Evolutionary conservation across 2,329 filamentous ascomycete species (phyloP).

Genomic region (Penicillium brasilianum): DNA sequence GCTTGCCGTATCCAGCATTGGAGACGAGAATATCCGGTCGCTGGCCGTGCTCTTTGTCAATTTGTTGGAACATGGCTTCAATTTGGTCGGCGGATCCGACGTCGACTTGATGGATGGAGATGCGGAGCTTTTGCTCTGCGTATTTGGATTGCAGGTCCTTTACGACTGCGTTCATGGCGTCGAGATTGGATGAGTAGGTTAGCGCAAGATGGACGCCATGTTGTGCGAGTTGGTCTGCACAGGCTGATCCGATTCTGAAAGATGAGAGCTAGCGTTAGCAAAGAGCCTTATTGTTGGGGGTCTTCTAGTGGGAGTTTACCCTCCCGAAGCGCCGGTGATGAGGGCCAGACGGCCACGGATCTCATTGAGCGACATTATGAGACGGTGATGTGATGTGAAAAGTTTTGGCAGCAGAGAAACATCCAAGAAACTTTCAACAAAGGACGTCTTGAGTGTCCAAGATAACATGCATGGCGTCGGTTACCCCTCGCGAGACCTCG

Average conservation of each 20-base stretch:
- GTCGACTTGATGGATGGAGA: constrained; percentile 64
- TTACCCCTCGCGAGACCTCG: constrained; percentile 28
- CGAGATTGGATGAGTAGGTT: constrained; percentile 61
- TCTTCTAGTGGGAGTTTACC: constrained; percentile 48
- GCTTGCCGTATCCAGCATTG: constrained; percentile 70
- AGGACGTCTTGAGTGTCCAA: constrained; percentile 7
- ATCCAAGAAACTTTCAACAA: not conserved
- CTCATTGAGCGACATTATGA: constrained; percentile 45
- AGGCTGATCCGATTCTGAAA: constrained; percentile 64
- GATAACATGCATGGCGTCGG: constrained; percentile 21
- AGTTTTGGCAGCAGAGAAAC: not conserved
- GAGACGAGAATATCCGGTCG: constrained; percentile 67
- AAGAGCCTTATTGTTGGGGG: not conserved
- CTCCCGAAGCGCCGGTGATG: constrained; percentile 66
- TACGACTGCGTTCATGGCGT: constrained; percentile 54
- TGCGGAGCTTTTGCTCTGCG: constrained; percentile 39
- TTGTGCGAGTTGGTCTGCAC: constrained; percentile 60
- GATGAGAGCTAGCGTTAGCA: constrained; percentile 6
- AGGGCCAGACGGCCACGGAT: constrained; percentile 61
- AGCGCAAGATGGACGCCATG: constrained; percentile 62
- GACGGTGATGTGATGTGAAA: not conserved
- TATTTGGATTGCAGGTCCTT: constrained; percentile 46
- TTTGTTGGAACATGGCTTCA: constrained; percentile 59
- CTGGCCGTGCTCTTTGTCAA: constrained; percentile 58
- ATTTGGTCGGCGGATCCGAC: constrained; percentile 61